Evolutionary conservation across 208 protist species (phyloP).

Genomic region (Trypanosoma avium): DNA sequence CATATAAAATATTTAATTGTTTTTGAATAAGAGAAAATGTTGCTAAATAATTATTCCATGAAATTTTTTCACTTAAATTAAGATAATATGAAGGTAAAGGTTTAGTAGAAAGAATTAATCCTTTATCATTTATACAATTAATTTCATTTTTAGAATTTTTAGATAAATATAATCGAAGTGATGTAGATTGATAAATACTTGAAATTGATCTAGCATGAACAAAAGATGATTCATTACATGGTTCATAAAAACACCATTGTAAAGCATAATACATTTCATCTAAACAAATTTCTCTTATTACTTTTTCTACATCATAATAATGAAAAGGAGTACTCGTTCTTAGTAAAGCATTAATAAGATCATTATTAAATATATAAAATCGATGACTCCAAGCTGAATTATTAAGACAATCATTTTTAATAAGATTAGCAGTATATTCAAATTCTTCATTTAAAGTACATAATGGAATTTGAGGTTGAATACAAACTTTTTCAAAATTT

Average conservation of each 20-base stretch:
- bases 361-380: constrained; percentile 41
- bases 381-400: constrained; percentile 88
- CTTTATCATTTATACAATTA: not conserved
- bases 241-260: constrained; percentile 59
- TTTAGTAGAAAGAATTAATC: not conserved
- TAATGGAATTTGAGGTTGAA: constrained; percentile 24
- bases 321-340: not conserved
- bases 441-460: constrained; percentile 57
- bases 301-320: constrained; percentile 2
- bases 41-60: constrained; percentile 38
- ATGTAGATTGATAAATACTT: constrained; percentile 39
- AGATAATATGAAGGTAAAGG: constrained; percentile 3
- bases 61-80: constrained; percentile 21
- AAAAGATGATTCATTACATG: constrained; percentile 75
- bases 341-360: constrained; percentile 42
- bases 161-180: constrained; percentile 26
- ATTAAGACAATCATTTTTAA: constrained; percentile 64
- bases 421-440: constrained; percentile 45
- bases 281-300: constrained; percentile 35
- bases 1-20: constrained; percentile 32
- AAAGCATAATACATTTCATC: constrained; percentile 60
- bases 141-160: not conserved
- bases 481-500: constrained; percentile 16
- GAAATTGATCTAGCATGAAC: constrained; percentile 57
- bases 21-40: constrained; percentile 42